A percentile compares a stretch with the other conserved stretches of the same genome.
Evolutionary conservation across 108 stramenopile genomes (phyloP).

Genomic region (Mayamaea pseudoterrestris): DNA sequence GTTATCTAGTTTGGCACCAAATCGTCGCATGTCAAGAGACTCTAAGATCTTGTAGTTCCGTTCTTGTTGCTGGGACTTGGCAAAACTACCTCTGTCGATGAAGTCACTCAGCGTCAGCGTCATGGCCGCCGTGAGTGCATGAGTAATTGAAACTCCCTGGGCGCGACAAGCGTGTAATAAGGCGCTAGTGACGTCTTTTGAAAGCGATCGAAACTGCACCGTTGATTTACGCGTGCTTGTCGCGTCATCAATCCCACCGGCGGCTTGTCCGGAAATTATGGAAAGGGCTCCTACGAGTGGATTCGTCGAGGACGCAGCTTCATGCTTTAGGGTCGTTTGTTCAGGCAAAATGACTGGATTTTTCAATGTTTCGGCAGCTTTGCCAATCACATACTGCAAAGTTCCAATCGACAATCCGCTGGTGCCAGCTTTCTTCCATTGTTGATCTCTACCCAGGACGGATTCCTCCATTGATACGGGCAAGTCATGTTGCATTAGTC

Average conservation of each 20-base stretch:
- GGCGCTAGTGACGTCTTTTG: conserved; percentile 33
- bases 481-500: conserved; percentile 26
- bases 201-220: conserved; percentile 50
- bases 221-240: conserved; percentile 34
- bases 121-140: conserved; percentile 63
- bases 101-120: conserved; percentile 70
- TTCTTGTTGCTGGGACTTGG: conserved; percentile 6
- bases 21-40: conserved; percentile 77
- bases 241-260: conserved; percentile 66
- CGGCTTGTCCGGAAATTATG: conserved; percentile 65
- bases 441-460: conserved; percentile 39
- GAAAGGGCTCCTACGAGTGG: conserved; percentile 49
- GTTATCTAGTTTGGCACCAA: conserved; percentile 54
- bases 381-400: conserved; percentile 53
- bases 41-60: conserved; percentile 82
- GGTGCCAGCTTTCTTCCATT: conserved; percentile 32
- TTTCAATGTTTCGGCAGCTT: conserved; percentile 67
- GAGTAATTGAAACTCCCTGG: conserved; percentile 61
- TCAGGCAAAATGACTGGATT: conserved; percentile 77
- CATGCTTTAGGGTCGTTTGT: too few relatives aligned
- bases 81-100: conserved; percentile 34
- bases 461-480: conserved; percentile 70
- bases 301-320: conserved; percentile 14
- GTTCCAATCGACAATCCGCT: conserved; percentile 34
- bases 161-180: conserved; percentile 47